Base-by-base conservation (phyloP, 1,139 yeast genomes). In the Oligophagozyma castellii region DNA sequence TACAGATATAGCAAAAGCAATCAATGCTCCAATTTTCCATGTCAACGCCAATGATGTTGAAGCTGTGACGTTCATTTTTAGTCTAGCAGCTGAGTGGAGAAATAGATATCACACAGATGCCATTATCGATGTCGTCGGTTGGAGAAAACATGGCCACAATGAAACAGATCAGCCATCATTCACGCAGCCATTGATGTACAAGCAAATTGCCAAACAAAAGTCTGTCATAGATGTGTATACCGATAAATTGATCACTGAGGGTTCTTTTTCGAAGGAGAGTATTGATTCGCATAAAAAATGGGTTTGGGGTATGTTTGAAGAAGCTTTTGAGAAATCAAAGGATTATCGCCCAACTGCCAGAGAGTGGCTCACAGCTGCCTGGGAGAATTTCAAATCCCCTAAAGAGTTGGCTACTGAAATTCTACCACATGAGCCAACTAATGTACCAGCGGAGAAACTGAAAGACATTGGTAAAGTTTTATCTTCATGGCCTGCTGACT, bases 301-400 rank as follows among this genome's bases (percentile, higher is more conserved):
- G 95, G 95, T 89, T 38, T 89, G 99, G 99, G 73, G 73, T 48
- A 64, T 74, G 38, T 74, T 89, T 51, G 96, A 92, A 63, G 93
- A 81, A 48, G 77, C 93, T 15, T 86, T 84, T 63, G 55, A 61
- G 39, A 79, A 80, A 60, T 73, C 93, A 28, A 83, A 83, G 64
- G 95, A 84, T 40, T 84, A 86, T 62, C 70, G 70, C 48, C 93
- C 96, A 49, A 78, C 89, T 43, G 72, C 89, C 29, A 77, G 93
- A 66, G 96, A 89, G 65, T 89, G 98, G 99, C 72, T 89, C 51
- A 80, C 98, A 30, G 81, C 95, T 31, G 93, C 96, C 40, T 89
- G 99, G 99, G 95, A 86, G 61, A 94, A 84, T 44, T 92, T 92
- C 67, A 92, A 92, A 68, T 81, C 95, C 37, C 95, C 96, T 56